Evolutionary conservation across 2,329 filamentous ascomycete species (phyloP), one percentile per base, ranked within the genome.

Genomic region (Coleophoma crateriformis): DNA sequence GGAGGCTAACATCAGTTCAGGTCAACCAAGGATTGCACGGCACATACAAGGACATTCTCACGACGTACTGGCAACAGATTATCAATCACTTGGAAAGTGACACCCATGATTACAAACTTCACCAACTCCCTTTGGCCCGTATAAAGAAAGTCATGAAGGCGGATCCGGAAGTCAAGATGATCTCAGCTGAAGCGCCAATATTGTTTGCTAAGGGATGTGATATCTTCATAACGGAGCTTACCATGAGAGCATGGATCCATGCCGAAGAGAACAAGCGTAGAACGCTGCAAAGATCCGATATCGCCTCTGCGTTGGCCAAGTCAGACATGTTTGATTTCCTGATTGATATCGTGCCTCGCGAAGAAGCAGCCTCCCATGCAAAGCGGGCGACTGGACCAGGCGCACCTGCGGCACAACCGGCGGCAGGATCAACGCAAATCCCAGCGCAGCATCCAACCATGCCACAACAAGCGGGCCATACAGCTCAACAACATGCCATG

Each of bases 61-160:
- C 95, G 40, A 96, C 92, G 6, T 99, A 99, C 73, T 99, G 94
- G 94, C 94, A 99, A 70, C 92, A 99, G 65, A 94, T 91, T 55
- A 96, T 99, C 72, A 92, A 87, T 58, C 90, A 95, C 67, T 82
- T 99, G 51, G 94, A 99, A 72, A 89, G 81, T 52, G 94, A 97
- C 62, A 90, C 87, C 45, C 94, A 99, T 69, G 94, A 99, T 70
- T 99, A 97, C 78, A 99, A 99, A 72, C 81, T 97, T 50, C 94
- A 99, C 68, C 94, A 97, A 68, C 78, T 99, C 37, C 94, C 94
- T 2, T 78, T 99, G 38, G 94, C 94, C n/a, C 87, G 94, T 48
- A 99, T 99, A 74, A 99, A 99, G 77, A 99, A 99, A 70, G 94
- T 99, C 58, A 99, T 99, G 94, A 99, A 99, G 73, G 94, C 94